Evolutionary conservation across 2,329 filamentous ascomycete genomes (phyloP).

Genomic region (Ceratocystis smalleyi): DNA sequence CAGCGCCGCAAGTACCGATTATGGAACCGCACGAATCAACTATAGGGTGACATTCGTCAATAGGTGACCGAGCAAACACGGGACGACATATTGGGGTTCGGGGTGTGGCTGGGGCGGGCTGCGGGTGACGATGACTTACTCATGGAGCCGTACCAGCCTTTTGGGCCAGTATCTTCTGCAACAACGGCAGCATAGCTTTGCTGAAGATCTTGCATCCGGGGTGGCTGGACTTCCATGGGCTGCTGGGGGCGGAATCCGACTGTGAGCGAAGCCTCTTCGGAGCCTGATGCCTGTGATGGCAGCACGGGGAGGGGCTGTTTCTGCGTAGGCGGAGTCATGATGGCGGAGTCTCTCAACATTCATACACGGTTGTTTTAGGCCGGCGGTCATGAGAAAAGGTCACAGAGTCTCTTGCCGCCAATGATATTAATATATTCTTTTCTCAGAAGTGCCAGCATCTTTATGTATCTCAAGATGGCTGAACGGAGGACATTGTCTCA

Average conservation of each 20-base stretch:
- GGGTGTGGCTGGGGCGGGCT: too few species aligned
- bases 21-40: slow-evolving; percentile 58
- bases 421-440: background rate
- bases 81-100: background rate
- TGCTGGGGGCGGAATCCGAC: slow-evolving; percentile 36
- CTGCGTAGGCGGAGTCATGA: background rate
- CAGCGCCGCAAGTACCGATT: slow-evolving; percentile 66
- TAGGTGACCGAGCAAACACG: background rate
- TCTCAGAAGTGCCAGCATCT: background rate
- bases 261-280: background rate
- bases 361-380: too few species aligned
- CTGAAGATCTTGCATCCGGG: slow-evolving; percentile 70
- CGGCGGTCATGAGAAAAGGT: background rate
- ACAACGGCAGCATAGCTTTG: slow-evolving; percentile 56
- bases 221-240: slow-evolving; percentile 60
- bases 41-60: slow-evolving; percentile 20
- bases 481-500: background rate
- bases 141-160: slow-evolving; percentile 84
- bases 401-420: background rate
- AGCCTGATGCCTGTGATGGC: background rate
- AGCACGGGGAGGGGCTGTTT: background rate
- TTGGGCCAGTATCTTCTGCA: slow-evolving; percentile 49
- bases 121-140: slow-evolving; percentile 37
- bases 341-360: too few species aligned
- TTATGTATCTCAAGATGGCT: background rate